Conservation (phyloP, 306 rosid genomes). For the barrel medic (Medicago truncatula) region DNA sequence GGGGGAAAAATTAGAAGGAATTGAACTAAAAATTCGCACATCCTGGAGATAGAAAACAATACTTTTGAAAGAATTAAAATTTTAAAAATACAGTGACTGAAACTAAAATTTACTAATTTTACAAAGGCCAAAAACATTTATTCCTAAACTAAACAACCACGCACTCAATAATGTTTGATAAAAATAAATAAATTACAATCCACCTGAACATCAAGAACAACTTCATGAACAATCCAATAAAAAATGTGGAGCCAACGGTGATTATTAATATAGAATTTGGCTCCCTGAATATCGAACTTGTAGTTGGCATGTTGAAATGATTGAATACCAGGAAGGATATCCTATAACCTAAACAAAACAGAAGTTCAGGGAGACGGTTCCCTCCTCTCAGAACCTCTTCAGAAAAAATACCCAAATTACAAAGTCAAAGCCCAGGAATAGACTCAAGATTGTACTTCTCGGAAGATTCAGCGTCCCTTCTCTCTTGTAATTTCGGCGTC, state of each 20-base stretch:
- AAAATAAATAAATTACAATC: neutral
- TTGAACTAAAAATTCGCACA: neutral
- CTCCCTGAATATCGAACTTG: neutral
- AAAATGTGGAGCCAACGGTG: conserved; percentile 34
- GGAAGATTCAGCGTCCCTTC: conserved; percentile 52
- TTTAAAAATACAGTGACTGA: neutral
- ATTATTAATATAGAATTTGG: neutral
- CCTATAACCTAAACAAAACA: conserved; percentile 34
- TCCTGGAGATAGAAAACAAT: neutral
- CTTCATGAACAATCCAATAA: conserved; percentile 38
- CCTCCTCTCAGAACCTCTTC: neutral
- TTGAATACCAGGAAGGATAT: neutral
- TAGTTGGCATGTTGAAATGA: conserved; percentile 9
- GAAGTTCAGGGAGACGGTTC: neutral
- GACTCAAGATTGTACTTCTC: conserved; percentile 88
- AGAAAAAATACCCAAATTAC: neutral
- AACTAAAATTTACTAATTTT: neutral
- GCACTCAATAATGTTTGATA: conserved; percentile 5
- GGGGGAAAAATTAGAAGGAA: neutral
- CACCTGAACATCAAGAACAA: conserved; percentile 14
- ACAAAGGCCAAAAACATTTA: neutral
- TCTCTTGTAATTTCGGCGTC: conserved; percentile 55
- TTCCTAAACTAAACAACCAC: neutral
- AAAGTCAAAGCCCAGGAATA: conserved; percentile 80
- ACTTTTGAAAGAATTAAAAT: neutral